These are phyloP conservation scores for Hyparrhenia diplandra DNA, from an alignment of 176 grass and related monocot genomes.

Conservation along the genomic window DNA sequence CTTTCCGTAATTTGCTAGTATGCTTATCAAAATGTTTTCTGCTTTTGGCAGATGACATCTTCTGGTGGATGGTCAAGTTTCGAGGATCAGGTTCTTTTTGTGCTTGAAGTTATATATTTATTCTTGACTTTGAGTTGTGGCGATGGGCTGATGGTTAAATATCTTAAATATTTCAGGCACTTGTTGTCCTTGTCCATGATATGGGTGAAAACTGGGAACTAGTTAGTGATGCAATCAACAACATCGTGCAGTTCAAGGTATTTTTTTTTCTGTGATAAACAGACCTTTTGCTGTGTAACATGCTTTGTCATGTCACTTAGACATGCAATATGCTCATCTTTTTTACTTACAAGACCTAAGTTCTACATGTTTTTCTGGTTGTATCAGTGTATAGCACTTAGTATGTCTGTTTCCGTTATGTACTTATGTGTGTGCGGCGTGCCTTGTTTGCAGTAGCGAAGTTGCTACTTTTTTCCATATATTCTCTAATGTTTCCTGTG, in stretches of 20 bases:
- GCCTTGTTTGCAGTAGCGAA: neutral
- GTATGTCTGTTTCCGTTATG: conserved; percentile 14
- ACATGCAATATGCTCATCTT: neutral
- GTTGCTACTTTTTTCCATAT: neutral
- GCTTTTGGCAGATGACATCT: conserved; percentile 57
- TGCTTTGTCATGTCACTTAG: conserved; percentile 8
- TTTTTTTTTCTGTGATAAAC: neutral
- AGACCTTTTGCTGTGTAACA: neutral
- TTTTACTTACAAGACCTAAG: neutral
- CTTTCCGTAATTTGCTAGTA: neutral
- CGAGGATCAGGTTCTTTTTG: conserved; percentile 83
- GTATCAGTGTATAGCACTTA: neutral
- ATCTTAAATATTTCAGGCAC: conserved; percentile 58
- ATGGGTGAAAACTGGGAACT: conserved; percentile 98
- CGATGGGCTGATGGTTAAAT: conserved; percentile 30
- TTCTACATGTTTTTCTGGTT: conserved; percentile 21
- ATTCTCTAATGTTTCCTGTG: neutral
- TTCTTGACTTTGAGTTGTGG: conserved; percentile 11
- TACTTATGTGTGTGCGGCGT: neutral
- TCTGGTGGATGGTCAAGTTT: conserved; percentile 81
- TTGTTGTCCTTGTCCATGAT: conserved; percentile 98
- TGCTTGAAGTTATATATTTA: conserved; percentile 17
- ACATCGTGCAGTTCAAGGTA: conserved; percentile 85
- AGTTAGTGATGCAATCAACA: conserved; percentile 88
- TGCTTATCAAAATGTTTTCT: conserved; percentile 29